Conservation (phyloP, 371 early-diverging fungal genomes). For the Apophysomyces variabilis region DNA sequence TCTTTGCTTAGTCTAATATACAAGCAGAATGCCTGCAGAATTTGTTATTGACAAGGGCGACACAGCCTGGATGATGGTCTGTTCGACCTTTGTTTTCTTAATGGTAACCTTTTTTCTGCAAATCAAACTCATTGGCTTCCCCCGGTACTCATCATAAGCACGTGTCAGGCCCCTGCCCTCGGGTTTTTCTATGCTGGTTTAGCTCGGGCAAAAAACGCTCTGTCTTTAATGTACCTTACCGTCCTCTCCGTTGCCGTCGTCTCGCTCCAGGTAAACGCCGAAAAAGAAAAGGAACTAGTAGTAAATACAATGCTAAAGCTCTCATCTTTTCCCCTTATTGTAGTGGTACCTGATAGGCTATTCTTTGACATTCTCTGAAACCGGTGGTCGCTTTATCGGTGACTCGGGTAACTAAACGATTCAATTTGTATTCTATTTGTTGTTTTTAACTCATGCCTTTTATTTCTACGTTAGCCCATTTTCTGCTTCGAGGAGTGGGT, state of each 20-base stretch:
- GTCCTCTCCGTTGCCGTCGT: conserved; percentile 83
- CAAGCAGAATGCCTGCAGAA: background rate
- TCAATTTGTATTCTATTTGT: background rate
- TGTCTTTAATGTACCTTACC: conserved; percentile 81
- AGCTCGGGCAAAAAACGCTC: conserved; percentile 78
- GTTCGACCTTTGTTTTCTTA: conserved; percentile 45
- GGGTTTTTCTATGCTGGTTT: conserved; percentile 88
- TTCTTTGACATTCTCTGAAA: conserved; percentile 78
- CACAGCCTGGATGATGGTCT: conserved; percentile 75
- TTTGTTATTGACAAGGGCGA: conserved; percentile 58
- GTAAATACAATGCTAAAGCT: background rate
- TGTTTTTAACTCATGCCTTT: background rate
- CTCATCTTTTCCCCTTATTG: background rate
- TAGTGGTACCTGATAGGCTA: conserved; percentile 88
- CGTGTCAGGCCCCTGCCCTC: conserved; percentile 64
- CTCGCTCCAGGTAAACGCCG: conserved; percentile 62
- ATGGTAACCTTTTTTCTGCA: conserved; percentile 34
- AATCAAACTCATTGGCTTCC: background rate
- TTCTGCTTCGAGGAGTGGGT: conserved; percentile 50
- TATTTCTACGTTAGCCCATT: conserved; percentile 26
- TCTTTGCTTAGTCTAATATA: background rate
- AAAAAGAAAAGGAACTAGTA: background rate
- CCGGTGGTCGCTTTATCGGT: conserved; percentile 78
- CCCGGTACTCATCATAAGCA: background rate
- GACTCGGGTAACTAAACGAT: conserved; percentile 56